Base-by-base conservation (phyloP, 352 stramenopile genomes). In the Thalassiosira delicatula region DNA sequence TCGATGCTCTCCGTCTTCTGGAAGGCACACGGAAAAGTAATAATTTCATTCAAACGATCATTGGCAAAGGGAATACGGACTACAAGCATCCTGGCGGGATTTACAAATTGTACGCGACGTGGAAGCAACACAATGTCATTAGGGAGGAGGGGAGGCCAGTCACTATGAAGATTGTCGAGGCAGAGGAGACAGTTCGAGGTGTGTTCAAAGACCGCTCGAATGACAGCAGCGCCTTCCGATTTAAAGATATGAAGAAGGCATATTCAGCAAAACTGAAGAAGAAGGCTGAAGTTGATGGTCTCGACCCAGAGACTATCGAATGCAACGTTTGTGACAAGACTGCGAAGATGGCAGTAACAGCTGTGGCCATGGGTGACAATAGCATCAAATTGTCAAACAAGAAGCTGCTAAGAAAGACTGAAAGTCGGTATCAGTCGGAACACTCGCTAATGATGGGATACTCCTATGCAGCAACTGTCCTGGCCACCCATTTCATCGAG, bases 401-500 rank as follows among this genome's bases (percentile, higher is more conserved):
- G 17, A 63, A 37, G 7, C 54, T 63, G n/a, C 7, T 42, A n/a
- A 42, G 12, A 23, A 63, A 76, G 44, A 75, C 49, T n/a, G 67
- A 75, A 21, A 63, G 27, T 9, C n/a, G 67, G n/a, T 75, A 49
- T 14, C 33, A 54, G 12, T 23, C 67, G 25, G 51, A 65, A n/a
- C 44, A 62, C 21, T 75, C 67, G 3, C 0, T 66, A n/a, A 46
- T 65, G 67, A 23, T 0, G 17, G 67, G 12, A 1, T 51, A 65
- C 14, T 21, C 67, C 12, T 75, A 66, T 21, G 67, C 46, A 7
- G 2, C 30, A 8, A 75, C 67, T 19, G 12, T 67, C 29, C 51
- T 75, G 0, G 65, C 67, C n/a, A 75, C 67, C 1, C 67, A 75
- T 44, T 67, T 66, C 5, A 27, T 62, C 5, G 67, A 75, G 19